Conservation (phyloP, 2,329 filamentous ascomycete species). For the Cladosporium austrohemisphaericum region DNA sequence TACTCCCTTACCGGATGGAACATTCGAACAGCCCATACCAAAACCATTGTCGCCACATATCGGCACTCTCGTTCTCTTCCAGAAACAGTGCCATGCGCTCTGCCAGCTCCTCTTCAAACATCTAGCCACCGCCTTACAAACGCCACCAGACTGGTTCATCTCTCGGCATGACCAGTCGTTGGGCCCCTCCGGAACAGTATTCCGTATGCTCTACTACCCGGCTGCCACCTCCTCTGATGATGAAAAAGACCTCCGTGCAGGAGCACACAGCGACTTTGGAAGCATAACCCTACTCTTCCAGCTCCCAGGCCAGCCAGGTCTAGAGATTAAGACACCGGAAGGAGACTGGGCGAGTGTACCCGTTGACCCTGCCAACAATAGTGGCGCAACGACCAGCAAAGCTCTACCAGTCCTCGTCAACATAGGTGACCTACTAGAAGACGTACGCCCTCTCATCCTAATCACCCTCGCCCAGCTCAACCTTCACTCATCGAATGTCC, state of each 20-base stretch:
- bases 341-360: conserved; percentile 44
- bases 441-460: conserved; percentile 36
- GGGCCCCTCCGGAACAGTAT: conserved; percentile 50
- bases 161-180: conserved; percentile 53
- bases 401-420: conserved; percentile 62
- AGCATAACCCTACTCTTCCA: conserved; percentile 74
- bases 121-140: conserved; percentile 69
- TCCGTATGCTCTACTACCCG: conserved; percentile 52
- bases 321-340: conserved; percentile 68
- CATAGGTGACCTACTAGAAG: conserved; percentile 69
- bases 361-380: conserved; percentile 35
- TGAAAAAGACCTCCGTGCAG: conserved; percentile 70
- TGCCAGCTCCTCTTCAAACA: conserved; percentile 70
- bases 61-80: conserved; percentile 62
- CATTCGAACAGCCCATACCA: conserved; percentile 75
- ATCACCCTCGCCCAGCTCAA: not conserved
- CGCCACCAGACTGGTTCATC: conserved; percentile 56
- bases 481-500: not conserved
- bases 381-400: not conserved
- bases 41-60: conserved; percentile 58
- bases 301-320: conserved; percentile 74
- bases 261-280: conserved; percentile 86
- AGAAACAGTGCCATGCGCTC: conserved; percentile 65
- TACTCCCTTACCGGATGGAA: conserved; percentile 60
- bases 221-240: conserved; percentile 41